Evolutionary conservation across 768 basidiomycete species (phyloP).

Genomic region (Rhizopogon vesiculosus): DNA sequence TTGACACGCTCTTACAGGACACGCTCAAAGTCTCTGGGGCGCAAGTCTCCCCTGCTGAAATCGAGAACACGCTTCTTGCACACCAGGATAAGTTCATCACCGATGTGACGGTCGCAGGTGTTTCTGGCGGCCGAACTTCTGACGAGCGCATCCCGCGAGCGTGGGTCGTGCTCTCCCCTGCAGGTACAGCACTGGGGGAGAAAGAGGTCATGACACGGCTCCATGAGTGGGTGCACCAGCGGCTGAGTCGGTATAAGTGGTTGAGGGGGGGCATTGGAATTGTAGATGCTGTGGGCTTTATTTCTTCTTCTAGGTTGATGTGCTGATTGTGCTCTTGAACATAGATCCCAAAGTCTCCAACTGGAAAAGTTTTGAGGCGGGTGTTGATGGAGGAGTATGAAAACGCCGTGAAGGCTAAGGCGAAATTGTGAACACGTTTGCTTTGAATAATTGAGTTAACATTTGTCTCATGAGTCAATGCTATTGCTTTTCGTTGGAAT

Average conservation of each 20-base stretch:
- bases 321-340: background rate
- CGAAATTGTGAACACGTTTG: conserved; percentile 10
- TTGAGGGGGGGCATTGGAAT: conserved; percentile 62
- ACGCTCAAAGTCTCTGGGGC: conserved; percentile 69
- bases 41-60: conserved; percentile 71
- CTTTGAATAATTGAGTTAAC: no score
- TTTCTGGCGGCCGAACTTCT: conserved; percentile 54
- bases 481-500: no score
- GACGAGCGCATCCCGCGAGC: conserved; percentile 70
- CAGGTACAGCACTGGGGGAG: conserved; percentile 44
- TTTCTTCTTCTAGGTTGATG: background rate
- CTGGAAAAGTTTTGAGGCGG: conserved; percentile 59
- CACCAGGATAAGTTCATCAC: conserved; percentile 53
- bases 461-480: no score
- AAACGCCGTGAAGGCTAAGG: conserved; percentile 8
- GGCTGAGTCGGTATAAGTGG: conserved; percentile 67
- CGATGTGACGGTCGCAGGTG: conserved; percentile 66
- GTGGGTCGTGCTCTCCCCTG: conserved; percentile 59
- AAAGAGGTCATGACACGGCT: conserved; percentile 38
- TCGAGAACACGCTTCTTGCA: conserved; percentile 55
- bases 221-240: conserved; percentile 51
- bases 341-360: conserved; percentile 63
- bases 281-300: conserved; percentile 44
- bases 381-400: conserved; percentile 53
- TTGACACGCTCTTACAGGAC: conserved; percentile 37